Base-by-base conservation (phyloP, 768 basidiomycete genomes). In the Favolaschia claudopus region DNA sequence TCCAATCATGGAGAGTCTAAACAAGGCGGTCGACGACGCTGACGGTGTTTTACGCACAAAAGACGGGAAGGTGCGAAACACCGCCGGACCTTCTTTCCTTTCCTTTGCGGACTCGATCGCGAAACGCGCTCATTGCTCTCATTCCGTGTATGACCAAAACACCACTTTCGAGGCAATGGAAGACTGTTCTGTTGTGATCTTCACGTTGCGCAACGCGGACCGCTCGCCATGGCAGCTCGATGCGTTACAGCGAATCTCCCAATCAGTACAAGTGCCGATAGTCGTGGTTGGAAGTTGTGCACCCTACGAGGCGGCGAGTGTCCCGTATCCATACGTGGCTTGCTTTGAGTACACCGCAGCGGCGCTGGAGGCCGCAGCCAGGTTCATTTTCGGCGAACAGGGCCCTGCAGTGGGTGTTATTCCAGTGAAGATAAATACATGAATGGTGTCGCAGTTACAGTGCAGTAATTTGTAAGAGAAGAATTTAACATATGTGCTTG, bases 281-380 rank as follows among this genome's bases (percentile, higher is more conserved):
- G 75, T 87, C 1, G 68, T 89, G 14, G 59, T 90, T 0, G 80
- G 85, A 19, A 88, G 85, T 33, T 88, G 88, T 66, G 83, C 80
- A n/a, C 89, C 89, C 27, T 91, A 89, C 63, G 88, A 90, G 60
- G 55, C 87, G 12, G 71, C 78, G 14, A 71, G 67, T 9, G 64
- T 70, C 31, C 38, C 48, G 15, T 68, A 63, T 0, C 72, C 76
- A 22, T 83, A 79, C 32, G 62, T 89, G 4, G 81, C 77, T 17
- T 84, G 83, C 38, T 88, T 85, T 68, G 88, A 90, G 69, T 86
- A 83, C 58, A 89, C 87, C 1, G 62, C 69, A 1, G 70, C 76
- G 1, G 88, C 83, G 7, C 67, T 89, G 60, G 78, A 76, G 32
- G 76, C 77, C 1, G 81, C 79, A 4, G 76, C 71, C 1, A 69